A percentile compares a stretch with the other conserved stretches of the same genome.
Conservation (phyloP, 352 stramenopile species). For the Globisporangium sylvaticum region DNA sequence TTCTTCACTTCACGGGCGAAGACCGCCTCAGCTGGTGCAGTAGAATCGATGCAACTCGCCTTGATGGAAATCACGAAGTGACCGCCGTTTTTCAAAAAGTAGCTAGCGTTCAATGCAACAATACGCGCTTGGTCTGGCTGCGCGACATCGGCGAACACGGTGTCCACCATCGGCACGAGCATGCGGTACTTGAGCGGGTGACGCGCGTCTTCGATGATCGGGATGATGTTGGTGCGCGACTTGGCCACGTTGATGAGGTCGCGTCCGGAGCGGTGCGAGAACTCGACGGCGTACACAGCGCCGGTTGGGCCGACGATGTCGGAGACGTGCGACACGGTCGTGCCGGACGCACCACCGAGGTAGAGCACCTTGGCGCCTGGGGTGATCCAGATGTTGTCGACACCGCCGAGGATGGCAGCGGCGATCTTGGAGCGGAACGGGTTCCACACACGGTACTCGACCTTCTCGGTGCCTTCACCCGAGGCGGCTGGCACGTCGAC, state of each 20-base stretch:
- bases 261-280: slow-evolving; percentile 97
- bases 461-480: slow-evolving; percentile 92
- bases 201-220: slow-evolving; percentile 98
- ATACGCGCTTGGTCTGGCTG: slow-evolving; percentile 99
- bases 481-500: slow-evolving; percentile 93
- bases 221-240: slow-evolving; percentile 98
- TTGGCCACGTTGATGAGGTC: slow-evolving; percentile 99
- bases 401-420: slow-evolving; percentile 97
- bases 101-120: slow-evolving; percentile 97
- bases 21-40: slow-evolving; percentile 95
- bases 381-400: slow-evolving; percentile 98
- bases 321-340: slow-evolving; percentile 98
- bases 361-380: slow-evolving; percentile 98
- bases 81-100: slow-evolving; percentile 99
- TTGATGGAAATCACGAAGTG: slow-evolving; percentile 99
- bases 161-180: slow-evolving; percentile 99
- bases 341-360: slow-evolving; percentile 97
- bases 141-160: slow-evolving; percentile 98
- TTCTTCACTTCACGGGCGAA: slow-evolving; percentile 98
- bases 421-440: slow-evolving; percentile 99
- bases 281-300: slow-evolving; percentile 99
- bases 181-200: slow-evolving; percentile 99
- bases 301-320: slow-evolving; percentile 98
- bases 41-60: slow-evolving; percentile 99
- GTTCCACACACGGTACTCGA: slow-evolving; percentile 99